Conservation (phyloP, 805 yeast species). For the Torulaspora maleeae region DNA sequence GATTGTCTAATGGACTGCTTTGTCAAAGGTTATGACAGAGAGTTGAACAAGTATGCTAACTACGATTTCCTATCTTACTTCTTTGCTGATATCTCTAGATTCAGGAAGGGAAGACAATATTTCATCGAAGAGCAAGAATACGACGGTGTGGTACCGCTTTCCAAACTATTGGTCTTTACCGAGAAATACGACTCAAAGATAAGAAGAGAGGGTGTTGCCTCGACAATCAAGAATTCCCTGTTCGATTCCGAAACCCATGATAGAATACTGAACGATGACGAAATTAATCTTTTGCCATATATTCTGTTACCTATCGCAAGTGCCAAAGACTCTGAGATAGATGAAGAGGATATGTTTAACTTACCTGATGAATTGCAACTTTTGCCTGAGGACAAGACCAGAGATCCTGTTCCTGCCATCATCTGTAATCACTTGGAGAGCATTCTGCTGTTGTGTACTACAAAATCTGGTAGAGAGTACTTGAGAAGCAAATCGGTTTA, state of each 20-base stretch:
- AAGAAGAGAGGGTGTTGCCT: slow-evolving; percentile 89
- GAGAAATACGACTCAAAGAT: slow-evolving; percentile 70
- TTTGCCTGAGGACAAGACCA: slow-evolving; percentile 64
- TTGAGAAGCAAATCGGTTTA: slow-evolving; percentile 81
- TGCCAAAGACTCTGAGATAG: slow-evolving; percentile 62
- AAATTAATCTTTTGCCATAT: slow-evolving; percentile 74
- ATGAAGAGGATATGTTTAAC: slow-evolving; percentile 79
- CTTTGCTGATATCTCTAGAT: slow-evolving; percentile 86
- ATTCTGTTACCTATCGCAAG: slow-evolving; percentile 76
- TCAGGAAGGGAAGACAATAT: slow-evolving; percentile 66
- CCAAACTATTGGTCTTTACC: slow-evolving; percentile 78
- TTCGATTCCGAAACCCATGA: slow-evolving; percentile 73
- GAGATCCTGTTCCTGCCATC: slow-evolving; percentile 68
- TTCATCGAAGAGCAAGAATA: slow-evolving; percentile 68
- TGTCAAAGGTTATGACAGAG: slow-evolving; percentile 74
- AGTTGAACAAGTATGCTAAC: slow-evolving; percentile 64
- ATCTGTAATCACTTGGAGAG: slow-evolving; percentile 73
- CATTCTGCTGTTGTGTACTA: slow-evolving; percentile 71
- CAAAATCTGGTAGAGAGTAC: slow-evolving; percentile 65
- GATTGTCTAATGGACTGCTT: slow-evolving; percentile 86
- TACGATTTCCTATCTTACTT: slow-evolving; percentile 82
- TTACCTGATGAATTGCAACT: slow-evolving; percentile 86
- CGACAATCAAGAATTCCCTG: slow-evolving; percentile 83
- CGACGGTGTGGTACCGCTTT: slow-evolving; percentile 71
- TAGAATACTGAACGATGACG: slow-evolving; percentile 52